These are phyloP conservation scores for Saccharomycopsis schoenii DNA, from an alignment of 805 yeast genomes.

Conservation along the genomic window DNA sequence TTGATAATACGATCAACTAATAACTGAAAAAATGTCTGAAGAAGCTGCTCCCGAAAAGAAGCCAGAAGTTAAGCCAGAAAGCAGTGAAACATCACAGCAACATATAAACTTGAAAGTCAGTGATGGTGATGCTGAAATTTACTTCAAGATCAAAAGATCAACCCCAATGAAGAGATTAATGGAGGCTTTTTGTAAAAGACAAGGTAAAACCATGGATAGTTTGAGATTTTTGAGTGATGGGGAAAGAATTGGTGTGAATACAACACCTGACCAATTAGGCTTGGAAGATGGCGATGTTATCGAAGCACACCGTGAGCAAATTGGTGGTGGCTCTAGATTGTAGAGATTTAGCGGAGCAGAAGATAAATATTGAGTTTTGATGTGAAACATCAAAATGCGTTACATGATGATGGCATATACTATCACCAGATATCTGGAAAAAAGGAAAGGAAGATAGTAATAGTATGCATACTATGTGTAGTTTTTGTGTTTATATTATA, in stretches of 20 bases:
- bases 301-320: conserved; percentile 95
- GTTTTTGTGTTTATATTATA: background rate
- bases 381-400: background rate
- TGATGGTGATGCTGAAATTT: conserved; percentile 88
- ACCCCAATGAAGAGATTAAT: conserved; percentile 90
- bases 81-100: conserved; percentile 46
- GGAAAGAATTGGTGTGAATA: conserved; percentile 74
- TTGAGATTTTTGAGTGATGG: conserved; percentile 92
- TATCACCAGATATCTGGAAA: no score
- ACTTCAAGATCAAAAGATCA: conserved; percentile 86
- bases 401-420: background rate
- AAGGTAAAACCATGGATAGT: conserved; percentile 76
- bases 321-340: conserved; percentile 38
- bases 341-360: no score
- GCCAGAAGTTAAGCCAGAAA: conserved; percentile 35
- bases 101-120: conserved; percentile 91
- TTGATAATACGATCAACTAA: background rate
- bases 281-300: conserved; percentile 94
- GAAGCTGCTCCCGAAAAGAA: conserved; percentile 14
- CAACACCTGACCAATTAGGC: conserved; percentile 88
- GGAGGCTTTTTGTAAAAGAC: conserved; percentile 98
- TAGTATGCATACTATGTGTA: background rate
- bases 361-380: no score
- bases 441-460: background rate
- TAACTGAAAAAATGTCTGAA: conserved; percentile 15